Base-by-base conservation (phyloP, 2,329 filamentous ascomycete genomes). In the Diaporthe longicolla region DNA sequence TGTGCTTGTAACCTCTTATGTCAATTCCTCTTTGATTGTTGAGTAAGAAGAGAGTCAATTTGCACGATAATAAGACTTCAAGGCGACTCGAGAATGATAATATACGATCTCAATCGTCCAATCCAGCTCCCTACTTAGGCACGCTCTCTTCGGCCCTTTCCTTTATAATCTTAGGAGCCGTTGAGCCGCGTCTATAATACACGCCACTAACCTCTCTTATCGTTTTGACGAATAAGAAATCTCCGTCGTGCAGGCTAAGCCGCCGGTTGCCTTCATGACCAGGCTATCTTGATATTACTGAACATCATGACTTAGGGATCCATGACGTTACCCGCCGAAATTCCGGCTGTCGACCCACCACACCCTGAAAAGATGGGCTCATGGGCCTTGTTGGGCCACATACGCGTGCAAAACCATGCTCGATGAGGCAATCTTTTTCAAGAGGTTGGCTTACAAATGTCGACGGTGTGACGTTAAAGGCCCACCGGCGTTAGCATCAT, bases 321-420 rank as follows among this genome's bases (percentile, higher is more conserved):
- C 45, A 54, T 68, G 63, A 54, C 63, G 63, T 65, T 65, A 50
- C 19, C 52, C 61, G 61, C 61, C 61, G 43, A 66, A 37, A 52
- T 24, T 24, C 61, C 21, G 21, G 40, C 19, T 29, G 29, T 19
- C 17, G 63, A 66, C 63, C 63, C 63, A 66, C 61, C 29, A 66
- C 45, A 52, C 29, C 63, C 63, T 68, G 45, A 68, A 68, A 68
- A 68, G 45, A 68, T 68, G 63, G 63, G 63, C 50, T 54, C 63
- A 68, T 68, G 48, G 45, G 45, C 45, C 21, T n/a, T 10, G 45
- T 24, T 48, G 45, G 63, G 5, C 48, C 63, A 68, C 32, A 24
- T 40, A 17, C n/a, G 15, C 45, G 32, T 37, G 15, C 45, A 68
- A 21, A 13, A 26, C 63, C 63, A 26, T 40, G 29, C 48, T 68